phyloP scores from a whole-genome alignment of 1,284 basidiomycete species.

The Laetiporus sulphureus region DNA sequence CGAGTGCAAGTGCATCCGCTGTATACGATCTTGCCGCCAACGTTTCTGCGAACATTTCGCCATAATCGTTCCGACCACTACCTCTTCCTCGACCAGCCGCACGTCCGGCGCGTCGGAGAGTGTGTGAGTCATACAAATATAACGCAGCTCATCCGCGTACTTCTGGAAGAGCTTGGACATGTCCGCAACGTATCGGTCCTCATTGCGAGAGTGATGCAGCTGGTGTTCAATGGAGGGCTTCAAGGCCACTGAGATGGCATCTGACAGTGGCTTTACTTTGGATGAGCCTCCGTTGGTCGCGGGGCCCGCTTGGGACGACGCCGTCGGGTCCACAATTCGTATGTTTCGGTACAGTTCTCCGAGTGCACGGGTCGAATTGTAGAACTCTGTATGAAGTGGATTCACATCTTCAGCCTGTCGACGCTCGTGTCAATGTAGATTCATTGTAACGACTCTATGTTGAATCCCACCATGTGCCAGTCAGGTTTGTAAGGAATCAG shows the following conservation, averaged over 20 bases:
- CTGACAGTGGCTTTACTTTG: slow-evolving; percentile 25
- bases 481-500: slow-evolving; percentile 68
- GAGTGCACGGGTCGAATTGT: slow-evolving; percentile 59
- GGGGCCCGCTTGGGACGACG: slow-evolving; percentile 15
- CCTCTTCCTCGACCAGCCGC: slow-evolving; percentile 61
- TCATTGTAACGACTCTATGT: too few relatives aligned
- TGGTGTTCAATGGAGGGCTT: slow-evolving; percentile 31
- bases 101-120: slow-evolving; percentile 50
- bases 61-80: slow-evolving; percentile 67
- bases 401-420: slow-evolving; percentile 50
- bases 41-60: slow-evolving; percentile 51
- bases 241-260: slow-evolving; percentile 45
- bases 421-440: neutral
- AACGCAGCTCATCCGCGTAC: slow-evolving; percentile 60
- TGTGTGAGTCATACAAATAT: slow-evolving; percentile 65
- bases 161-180: slow-evolving; percentile 36
- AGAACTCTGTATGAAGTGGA: slow-evolving; percentile 58
- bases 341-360: slow-evolving; percentile 64
- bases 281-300: too few relatives aligned
- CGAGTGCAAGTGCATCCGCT: slow-evolving; percentile 57
- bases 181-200: slow-evolving; percentile 27
- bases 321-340: slow-evolving; percentile 35
- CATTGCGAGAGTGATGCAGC: slow-evolving; percentile 26
- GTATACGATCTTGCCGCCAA: slow-evolving; percentile 52
- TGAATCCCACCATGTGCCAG: slow-evolving; percentile 50